Evolutionary conservation across 495 filamentous ascomycete genomes (phyloP).

Genomic region (Aspergillus sclerotioniger): DNA sequence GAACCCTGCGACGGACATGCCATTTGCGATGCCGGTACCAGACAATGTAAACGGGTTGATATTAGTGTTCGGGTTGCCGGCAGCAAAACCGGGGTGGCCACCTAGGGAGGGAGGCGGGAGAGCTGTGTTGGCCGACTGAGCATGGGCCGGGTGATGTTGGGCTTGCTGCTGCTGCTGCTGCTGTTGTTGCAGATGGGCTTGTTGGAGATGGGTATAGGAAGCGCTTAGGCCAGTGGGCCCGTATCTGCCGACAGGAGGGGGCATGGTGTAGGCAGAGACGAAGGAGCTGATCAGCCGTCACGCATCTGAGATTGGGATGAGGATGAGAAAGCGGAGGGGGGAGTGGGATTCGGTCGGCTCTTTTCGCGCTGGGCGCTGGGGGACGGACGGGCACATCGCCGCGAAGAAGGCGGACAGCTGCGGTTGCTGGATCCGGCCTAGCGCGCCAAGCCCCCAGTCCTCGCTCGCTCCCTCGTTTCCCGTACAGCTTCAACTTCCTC

Average conservation of each 20-base stretch:
- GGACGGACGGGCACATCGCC: not conserved
- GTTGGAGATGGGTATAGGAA: constrained; percentile 40
- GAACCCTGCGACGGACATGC: constrained; percentile 56
- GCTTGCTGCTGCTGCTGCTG: constrained; percentile 50
- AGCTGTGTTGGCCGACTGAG: constrained; percentile 52
- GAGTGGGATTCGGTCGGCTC: constrained; percentile 6
- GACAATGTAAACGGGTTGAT: constrained; percentile 65
- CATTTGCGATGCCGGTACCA: constrained; percentile 51
- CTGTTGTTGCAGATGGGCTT: constrained; percentile 48
- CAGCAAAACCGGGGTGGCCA: constrained; percentile 57
- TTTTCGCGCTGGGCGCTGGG: constrained; percentile 16
- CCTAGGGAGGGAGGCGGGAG: constrained; percentile 60
- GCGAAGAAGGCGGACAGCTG: constrained; percentile 21
- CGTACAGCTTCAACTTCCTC: constrained; percentile 25
- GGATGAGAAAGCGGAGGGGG: constrained; percentile 1
- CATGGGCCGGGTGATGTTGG: constrained; percentile 50
- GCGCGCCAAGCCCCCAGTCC: constrained; percentile 25
- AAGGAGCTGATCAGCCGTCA: constrained; percentile 21
- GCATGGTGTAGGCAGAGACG: constrained; percentile 22
- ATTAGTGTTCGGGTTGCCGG: constrained; percentile 60
- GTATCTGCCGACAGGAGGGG: constrained; percentile 52
- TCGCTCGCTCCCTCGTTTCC: constrained; percentile 9
- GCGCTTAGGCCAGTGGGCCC: constrained; percentile 46
- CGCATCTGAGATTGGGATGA: constrained; percentile 25
- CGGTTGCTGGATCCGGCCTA: constrained; percentile 32